phyloP scores from a whole-genome alignment of 257 asterid species.

The Fraxinus quadrangulata region DNA sequence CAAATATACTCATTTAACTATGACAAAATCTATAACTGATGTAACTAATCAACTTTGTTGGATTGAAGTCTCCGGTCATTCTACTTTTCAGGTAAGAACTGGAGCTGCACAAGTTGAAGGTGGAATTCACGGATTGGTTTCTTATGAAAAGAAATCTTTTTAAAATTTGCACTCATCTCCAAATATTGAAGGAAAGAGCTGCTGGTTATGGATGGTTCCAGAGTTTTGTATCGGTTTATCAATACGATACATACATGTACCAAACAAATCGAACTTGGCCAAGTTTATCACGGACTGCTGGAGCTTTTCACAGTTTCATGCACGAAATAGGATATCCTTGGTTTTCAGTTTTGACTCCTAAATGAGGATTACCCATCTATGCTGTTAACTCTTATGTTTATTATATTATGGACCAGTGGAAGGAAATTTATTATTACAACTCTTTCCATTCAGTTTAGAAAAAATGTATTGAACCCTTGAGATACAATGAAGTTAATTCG shows the following conservation, averaged over 20 bases:
- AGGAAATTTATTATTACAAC: too few species aligned
- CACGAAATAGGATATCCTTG: not conserved
- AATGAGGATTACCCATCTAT: not conserved
- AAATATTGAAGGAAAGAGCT: not conserved
- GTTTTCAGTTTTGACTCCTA: not conserved
- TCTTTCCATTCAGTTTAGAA: too few species aligned
- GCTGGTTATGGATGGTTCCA: not conserved
- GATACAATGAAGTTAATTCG: too few species aligned
- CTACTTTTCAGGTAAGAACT: conserved; percentile 51
- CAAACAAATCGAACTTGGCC: not conserved
- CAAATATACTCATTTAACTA: not conserved
- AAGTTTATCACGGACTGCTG: not conserved
- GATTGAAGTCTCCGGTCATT: not conserved
- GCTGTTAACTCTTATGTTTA: not conserved
- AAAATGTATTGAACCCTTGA: too few species aligned
- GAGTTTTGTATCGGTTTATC: not conserved
- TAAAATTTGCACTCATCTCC: conserved; percentile 17
- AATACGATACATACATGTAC: not conserved
- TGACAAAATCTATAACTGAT: too few species aligned
- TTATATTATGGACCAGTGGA: too few species aligned
- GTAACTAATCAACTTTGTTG: not conserved
- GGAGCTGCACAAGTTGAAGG: conserved; percentile 86
- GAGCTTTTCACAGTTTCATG: too few species aligned
- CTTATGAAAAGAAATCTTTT: conserved; percentile 62
- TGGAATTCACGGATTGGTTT: conserved; percentile 65